Conservation (phyloP, 345 rosid species). For the Nasturtium officinale region DNA sequence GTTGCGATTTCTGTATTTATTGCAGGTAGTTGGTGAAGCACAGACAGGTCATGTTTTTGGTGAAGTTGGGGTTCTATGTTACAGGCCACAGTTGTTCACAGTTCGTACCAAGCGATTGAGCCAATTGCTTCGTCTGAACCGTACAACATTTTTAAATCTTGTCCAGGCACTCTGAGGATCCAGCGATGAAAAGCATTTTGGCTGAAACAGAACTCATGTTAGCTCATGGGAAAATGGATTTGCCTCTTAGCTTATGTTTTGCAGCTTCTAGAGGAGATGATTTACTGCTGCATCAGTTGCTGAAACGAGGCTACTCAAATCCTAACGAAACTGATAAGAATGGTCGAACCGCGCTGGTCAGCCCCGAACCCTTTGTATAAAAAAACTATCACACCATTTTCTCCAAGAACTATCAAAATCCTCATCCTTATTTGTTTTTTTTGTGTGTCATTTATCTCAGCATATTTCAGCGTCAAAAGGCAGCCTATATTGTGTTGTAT, state of each 20-base stretch:
- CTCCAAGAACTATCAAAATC: not conserved
- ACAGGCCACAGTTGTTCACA: constrained; percentile 80
- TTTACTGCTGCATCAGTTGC: constrained; percentile 68
- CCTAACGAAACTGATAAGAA: constrained; percentile 67
- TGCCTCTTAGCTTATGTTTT: constrained; percentile 79
- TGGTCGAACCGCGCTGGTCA: constrained; percentile 72
- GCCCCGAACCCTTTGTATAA: constrained; percentile 20
- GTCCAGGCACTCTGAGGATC: constrained; percentile 66
- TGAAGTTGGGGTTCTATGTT: constrained; percentile 85
- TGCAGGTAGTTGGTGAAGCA: constrained; percentile 69
- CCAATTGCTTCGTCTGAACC: constrained; percentile 80
- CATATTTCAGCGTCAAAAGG: constrained; percentile 85
- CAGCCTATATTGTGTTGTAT: constrained; percentile 57
- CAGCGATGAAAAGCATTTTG: constrained; percentile 63
- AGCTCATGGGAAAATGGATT: constrained; percentile 74
- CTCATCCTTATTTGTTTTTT: not conserved
- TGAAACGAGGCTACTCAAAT: constrained; percentile 61
- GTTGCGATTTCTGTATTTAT: constrained; percentile 15
- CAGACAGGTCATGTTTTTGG: constrained; percentile 79
- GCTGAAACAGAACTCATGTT: constrained; percentile 71
- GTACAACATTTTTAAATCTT: constrained; percentile 66
- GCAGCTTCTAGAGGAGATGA: constrained; percentile 87
- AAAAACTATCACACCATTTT: not conserved
- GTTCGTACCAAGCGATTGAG: constrained; percentile 77
- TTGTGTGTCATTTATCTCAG: constrained; percentile 53